phyloP scores from a whole-genome alignment of 78 protist species.

The Dictyostelium purpureum region DNA sequence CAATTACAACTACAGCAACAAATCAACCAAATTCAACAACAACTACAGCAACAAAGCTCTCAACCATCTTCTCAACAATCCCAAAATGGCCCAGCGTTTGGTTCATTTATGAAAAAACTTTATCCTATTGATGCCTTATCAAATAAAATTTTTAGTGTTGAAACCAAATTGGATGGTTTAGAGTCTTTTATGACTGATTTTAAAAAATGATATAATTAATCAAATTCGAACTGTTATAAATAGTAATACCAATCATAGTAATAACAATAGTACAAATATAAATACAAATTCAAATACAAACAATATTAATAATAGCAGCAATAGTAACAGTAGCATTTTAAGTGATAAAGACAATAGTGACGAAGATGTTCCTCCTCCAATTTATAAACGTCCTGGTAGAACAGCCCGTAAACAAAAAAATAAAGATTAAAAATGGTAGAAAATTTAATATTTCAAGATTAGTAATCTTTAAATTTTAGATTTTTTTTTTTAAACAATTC shows the following conservation, averaged over 20 bases:
- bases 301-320: not conserved
- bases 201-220: conserved; percentile 8
- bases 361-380: not conserved
- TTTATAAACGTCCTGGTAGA: conserved; percentile 6
- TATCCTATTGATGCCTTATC: conserved; percentile 54
- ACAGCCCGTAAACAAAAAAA: not conserved
- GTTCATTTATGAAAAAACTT: conserved; percentile 58
- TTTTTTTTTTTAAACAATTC: too few relatives aligned
- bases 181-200: conserved; percentile 5
- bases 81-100: not conserved
- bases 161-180: conserved; percentile 26
- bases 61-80: not conserved
- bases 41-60: not conserved
- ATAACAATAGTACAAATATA: not conserved
- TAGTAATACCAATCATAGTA: not conserved
- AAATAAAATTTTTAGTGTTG: conserved; percentile 46
- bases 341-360: too few relatives aligned
- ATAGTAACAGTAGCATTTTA: not conserved
- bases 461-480: not conserved
- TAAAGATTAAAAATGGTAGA: not conserved
- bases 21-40: not conserved
- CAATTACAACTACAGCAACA: not conserved
- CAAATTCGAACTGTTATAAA: conserved; percentile 1
- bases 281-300: not conserved
- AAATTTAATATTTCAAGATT: too few relatives aligned